A percentile compares a stretch with the other conserved stretches of the same genome.
These are phyloP conservation scores for Puccinia novopanici DNA, from an alignment of 1,284 basidiomycete genomes.

Conservation along the genomic window DNA sequence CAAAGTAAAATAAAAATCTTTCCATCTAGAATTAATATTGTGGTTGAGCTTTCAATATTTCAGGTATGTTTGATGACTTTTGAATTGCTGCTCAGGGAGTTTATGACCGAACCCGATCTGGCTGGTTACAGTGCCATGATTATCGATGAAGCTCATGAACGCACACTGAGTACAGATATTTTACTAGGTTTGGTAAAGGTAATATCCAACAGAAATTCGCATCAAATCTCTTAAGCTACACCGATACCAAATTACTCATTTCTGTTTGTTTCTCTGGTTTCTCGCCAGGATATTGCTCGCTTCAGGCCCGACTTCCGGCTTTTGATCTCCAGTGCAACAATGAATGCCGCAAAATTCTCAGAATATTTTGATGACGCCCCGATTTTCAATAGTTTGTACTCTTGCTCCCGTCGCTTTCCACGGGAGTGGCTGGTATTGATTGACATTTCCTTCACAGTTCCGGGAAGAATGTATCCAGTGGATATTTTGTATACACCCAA, in stretches of 20 bases:
- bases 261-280: background rate
- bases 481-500: conserved; percentile 98
- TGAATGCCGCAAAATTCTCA: conserved; percentile 94
- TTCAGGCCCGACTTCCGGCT: conserved; percentile 88
- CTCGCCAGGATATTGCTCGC: conserved; percentile 82
- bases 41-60: no score
- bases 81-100: conserved; percentile 94
- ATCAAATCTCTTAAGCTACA: background rate
- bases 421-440: conserved; percentile 1
- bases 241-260: background rate
- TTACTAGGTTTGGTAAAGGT: conserved; percentile 95
- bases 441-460: conserved; percentile 66
- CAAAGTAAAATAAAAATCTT: no score
- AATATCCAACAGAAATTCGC: conserved; percentile 51
- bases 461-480: conserved; percentile 94
- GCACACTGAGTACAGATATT: conserved; percentile 93
- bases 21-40: conserved; percentile 85
- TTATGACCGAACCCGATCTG: conserved; percentile 89
- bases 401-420: background rate
- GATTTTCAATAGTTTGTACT: conserved; percentile 76
- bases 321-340: conserved; percentile 91
- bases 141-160: conserved; percentile 95
- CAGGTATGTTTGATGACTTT: conserved; percentile 97
- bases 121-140: conserved; percentile 88
- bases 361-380: conserved; percentile 93